A percentile compares a stretch with the other conserved stretches of the same genome.
These are phyloP conservation scores for Magnolia kwangsiensis DNA, from an alignment of 164 flowering plant species.

Conservation along the genomic window DNA sequence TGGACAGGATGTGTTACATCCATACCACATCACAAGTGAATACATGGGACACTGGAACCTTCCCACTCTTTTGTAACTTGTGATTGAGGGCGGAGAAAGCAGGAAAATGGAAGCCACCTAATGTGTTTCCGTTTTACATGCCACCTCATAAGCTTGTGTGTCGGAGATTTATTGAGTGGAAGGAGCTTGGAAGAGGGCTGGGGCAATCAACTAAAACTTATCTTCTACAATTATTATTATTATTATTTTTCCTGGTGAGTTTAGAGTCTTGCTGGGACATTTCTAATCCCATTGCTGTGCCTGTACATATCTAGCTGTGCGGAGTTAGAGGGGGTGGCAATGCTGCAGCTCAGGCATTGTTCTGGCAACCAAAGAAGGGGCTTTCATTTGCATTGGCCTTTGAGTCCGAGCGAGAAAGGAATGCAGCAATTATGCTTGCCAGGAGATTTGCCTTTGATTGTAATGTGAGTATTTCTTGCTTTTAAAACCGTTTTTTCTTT, in stretches of 20 bases:
- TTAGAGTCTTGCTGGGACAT: not conserved
- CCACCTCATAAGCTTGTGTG: not conserved
- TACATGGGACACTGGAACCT: not conserved
- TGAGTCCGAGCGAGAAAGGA: conserved; percentile 83
- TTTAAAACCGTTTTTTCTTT: not conserved
- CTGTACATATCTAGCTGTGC: conserved; percentile 47
- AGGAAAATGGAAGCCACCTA: not conserved
- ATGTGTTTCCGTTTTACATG: not conserved
- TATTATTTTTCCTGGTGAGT: not conserved
- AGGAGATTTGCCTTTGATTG: conserved; percentile 81
- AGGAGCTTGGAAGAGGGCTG: not conserved
- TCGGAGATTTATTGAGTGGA: not conserved
- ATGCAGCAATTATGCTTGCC: conserved; percentile 84
- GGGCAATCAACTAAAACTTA: not conserved
- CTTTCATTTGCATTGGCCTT: conserved; percentile 75
- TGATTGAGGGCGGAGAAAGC: not conserved
- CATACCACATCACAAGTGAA: not conserved
- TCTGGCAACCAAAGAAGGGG: conserved; percentile 84
- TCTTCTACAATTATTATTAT: too few species aligned
- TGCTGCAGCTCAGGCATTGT: conserved; percentile 86
- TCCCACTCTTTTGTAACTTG: too few species aligned
- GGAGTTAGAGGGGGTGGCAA: conserved; percentile 95
- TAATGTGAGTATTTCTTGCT: conserved; percentile 51
- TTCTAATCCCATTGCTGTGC: not conserved
- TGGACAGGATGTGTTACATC: not conserved